Conservation (phyloP, 169 alveolate genomes). For the Plasmodium malariae region DNA sequence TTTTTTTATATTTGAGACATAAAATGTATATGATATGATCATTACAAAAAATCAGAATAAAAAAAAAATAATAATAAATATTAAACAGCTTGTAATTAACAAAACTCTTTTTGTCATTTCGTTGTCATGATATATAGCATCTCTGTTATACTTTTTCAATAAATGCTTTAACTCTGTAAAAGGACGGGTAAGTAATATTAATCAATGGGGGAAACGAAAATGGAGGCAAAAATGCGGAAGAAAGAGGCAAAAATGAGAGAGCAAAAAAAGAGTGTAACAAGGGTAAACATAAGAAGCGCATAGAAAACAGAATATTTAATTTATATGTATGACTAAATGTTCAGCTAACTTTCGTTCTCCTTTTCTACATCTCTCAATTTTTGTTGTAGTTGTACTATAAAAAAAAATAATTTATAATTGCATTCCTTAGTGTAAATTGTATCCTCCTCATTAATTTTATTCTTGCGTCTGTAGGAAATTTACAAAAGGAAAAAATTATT, state of each 20-base stretch:
- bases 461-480: slow-evolving; percentile 11
- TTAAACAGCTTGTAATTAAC: slow-evolving; percentile 29
- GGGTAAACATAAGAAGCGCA: not conserved
- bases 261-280: not conserved
- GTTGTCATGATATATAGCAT: slow-evolving; percentile 54
- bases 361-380: slow-evolving; percentile 58
- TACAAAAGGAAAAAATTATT: not conserved
- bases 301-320: not conserved
- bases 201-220: not conserved
- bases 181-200: not conserved
- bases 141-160: slow-evolving; percentile 63
- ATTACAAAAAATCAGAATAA: slow-evolving; percentile 34
- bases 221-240: not conserved
- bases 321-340: too few relatives aligned
- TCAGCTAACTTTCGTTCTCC: slow-evolving; percentile 62
- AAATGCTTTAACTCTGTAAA: slow-evolving; percentile 49
- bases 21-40: not conserved
- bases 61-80: slow-evolving; percentile 57
- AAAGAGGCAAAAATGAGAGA: not conserved
- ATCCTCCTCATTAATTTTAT: slow-evolving; percentile 38
- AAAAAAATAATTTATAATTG: slow-evolving; percentile 65
- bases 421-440: slow-evolving; percentile 46
- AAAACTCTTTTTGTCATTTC: slow-evolving; percentile 42
- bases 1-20: not conserved
- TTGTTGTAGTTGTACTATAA: slow-evolving; percentile 73